These are phyloP conservation scores for Dianthus caryophyllus DNA, from an alignment of 148 eudicot genomes.

Conservation along the genomic window DNA sequence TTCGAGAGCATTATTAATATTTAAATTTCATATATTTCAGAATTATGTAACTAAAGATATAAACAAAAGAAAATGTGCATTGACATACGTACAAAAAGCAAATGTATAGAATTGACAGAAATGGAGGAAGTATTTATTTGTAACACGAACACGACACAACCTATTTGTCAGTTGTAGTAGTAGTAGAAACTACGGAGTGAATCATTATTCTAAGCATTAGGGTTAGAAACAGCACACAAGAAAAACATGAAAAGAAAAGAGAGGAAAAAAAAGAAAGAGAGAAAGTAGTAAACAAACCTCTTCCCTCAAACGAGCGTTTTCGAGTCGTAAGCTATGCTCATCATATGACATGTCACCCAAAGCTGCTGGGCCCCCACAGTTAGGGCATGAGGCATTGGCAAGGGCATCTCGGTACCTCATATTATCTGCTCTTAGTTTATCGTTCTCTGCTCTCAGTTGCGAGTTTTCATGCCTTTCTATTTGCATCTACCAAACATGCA, in stretches of 20 bases:
- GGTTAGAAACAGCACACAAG: no score
- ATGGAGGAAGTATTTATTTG: no score
- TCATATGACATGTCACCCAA: conserved; percentile 94
- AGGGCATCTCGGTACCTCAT: conserved; percentile 79
- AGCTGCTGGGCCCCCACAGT: conserved; percentile 84
- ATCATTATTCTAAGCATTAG: background rate
- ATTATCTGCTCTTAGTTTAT: conserved; percentile 77
- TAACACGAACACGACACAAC: no score
- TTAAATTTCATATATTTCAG: no score
- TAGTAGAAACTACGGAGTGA: no score
- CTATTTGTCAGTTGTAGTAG: no score
- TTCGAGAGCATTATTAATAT: no score
- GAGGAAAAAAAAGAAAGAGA: background rate
- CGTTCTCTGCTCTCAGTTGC: conserved; percentile 69
- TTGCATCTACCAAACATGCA: conserved; percentile 52
- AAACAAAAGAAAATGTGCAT: no score
- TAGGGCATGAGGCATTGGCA: conserved; percentile 70
- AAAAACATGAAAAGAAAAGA: no score
- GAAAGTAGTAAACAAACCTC: conserved; percentile 40
- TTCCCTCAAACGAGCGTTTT: conserved; percentile 75
- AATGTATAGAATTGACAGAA: no score
- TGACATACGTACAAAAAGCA: no score
- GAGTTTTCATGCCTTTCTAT: conserved; percentile 72
- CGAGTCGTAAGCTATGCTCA: conserved; percentile 79
- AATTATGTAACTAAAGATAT: no score